These are phyloP conservation scores for Phytophthora fragariae DNA, from an alignment of 352 stramenopile species.

Conservation along the genomic window DNA sequence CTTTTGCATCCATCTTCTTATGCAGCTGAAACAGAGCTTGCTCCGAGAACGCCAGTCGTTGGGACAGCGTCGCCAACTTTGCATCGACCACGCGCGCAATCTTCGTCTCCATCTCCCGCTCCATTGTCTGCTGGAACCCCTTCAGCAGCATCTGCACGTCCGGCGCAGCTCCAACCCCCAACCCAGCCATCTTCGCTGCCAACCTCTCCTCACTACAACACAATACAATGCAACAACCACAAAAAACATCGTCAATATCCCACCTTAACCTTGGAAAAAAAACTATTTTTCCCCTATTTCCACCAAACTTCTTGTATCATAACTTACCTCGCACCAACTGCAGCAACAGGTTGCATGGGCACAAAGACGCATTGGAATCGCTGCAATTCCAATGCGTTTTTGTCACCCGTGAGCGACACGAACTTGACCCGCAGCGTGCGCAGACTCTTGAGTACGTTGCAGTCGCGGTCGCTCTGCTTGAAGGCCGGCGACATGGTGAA, in stretches of 20 bases:
- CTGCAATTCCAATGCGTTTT: conserved; percentile 49
- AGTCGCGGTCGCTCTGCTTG: conserved; percentile 48
- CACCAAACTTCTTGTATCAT: not conserved
- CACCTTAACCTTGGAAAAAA: not conserved
- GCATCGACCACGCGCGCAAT: conserved; percentile 65
- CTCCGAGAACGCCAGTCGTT: conserved; percentile 71
- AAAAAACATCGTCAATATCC: not conserved
- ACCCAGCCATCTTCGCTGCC: conserved; percentile 20
- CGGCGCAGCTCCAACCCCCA: conserved; percentile 10
- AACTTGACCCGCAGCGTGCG: conserved; percentile 71
- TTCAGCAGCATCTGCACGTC: conserved; percentile 53
- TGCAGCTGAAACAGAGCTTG: conserved; percentile 70
- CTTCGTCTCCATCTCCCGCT: conserved; percentile 74
- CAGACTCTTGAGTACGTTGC: conserved; percentile 65
- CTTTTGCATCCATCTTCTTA: conserved; percentile 56
- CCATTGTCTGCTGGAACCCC: conserved; percentile 67
- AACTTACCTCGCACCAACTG: conserved; percentile 23
- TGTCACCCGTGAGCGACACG: conserved; percentile 72
- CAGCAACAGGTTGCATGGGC: conserved; percentile 27
- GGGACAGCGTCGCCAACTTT: conserved; percentile 60
- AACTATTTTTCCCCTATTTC: not conserved
- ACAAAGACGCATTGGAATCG: conserved; percentile 56
- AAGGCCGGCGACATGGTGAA: conserved; percentile 65
- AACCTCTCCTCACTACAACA: conserved; percentile 25
- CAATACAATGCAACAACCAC: conserved; percentile 7